Percentiles rank a stretch among this genome's conserved stretches.
These are phyloP conservation scores for Spirogloea muscicola DNA, from an alignment of 139 green algal genomes.

Conservation along the genomic window DNA sequence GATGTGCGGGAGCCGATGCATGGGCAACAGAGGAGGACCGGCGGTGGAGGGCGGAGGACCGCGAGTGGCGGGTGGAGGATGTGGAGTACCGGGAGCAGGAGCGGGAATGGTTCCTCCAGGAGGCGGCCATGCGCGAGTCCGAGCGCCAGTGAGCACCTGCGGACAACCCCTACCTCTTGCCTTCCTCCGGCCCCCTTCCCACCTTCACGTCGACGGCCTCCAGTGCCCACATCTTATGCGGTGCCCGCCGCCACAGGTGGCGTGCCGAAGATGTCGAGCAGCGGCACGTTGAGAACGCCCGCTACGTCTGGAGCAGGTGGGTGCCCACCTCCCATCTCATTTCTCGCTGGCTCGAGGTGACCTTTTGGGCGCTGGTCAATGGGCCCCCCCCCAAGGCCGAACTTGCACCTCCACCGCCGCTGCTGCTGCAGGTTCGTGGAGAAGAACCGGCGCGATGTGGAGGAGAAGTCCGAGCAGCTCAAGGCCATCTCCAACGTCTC, in stretches of 20 bases:
- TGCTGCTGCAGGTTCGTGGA: slow-evolving; percentile 50
- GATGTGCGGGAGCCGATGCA: no score
- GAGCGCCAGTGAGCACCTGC: no score
- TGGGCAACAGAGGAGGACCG: no score
- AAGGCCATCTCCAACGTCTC: slow-evolving; percentile 65
- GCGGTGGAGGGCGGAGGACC: slow-evolving; percentile 19
- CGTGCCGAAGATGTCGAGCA: slow-evolving; percentile 60
- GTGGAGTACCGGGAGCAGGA: slow-evolving; percentile 30
- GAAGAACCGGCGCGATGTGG: slow-evolving; percentile 57
- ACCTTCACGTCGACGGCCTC: no score
- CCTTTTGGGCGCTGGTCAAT: not conserved
- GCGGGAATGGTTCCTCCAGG: slow-evolving; percentile 1
- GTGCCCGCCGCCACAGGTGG: no score
- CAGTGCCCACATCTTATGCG: no score
- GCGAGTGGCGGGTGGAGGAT: slow-evolving; percentile 25
- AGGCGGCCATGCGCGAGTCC: slow-evolving; percentile 27
- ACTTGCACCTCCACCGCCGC: not conserved
- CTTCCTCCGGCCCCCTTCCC: no score
- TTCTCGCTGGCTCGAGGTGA: not conserved
- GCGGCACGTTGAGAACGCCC: slow-evolving; percentile 63
- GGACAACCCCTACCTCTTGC: no score
- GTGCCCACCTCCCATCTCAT: not conserved
- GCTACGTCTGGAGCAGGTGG: slow-evolving; percentile 51
- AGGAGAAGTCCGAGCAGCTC: slow-evolving; percentile 76
- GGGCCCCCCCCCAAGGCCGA: not conserved